Percentiles rank a stretch among this genome's conserved stretches.
Conservation (phyloP, 2,329 filamentous ascomycete species). For the Zymoseptoria crescenta region DNA sequence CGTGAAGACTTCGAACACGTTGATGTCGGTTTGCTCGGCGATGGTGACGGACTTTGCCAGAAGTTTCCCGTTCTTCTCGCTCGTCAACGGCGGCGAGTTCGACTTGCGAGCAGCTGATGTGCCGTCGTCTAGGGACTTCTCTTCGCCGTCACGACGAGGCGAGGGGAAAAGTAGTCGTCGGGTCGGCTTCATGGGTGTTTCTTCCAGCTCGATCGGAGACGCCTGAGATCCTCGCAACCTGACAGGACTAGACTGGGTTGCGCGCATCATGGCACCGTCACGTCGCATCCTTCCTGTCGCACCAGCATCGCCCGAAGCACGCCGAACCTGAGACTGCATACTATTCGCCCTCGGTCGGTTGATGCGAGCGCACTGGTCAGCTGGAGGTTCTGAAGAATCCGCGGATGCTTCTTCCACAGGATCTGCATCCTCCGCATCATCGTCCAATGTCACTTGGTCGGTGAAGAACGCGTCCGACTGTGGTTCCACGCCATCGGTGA, state of each 20-base stretch:
- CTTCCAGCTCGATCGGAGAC: slow-evolving; percentile 43
- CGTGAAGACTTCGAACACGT: slow-evolving; percentile 32
- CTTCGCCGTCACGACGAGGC: slow-evolving; percentile 56
- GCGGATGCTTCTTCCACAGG: not conserved
- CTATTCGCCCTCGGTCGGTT: slow-evolving; percentile 40
- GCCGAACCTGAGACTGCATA: slow-evolving; percentile 33
- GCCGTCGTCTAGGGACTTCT: slow-evolving; percentile 52
- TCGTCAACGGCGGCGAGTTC: not conserved
- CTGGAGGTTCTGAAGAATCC: not conserved
- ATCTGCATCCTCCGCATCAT: slow-evolving; percentile 5
- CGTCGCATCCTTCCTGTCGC: slow-evolving; percentile 19
- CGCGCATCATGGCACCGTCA: slow-evolving; percentile 40
- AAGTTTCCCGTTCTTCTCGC: not conserved
- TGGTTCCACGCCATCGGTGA: slow-evolving; percentile 25
- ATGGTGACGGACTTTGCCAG: slow-evolving; percentile 8
- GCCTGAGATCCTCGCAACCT: slow-evolving; percentile 42
- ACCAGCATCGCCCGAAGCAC: slow-evolving; percentile 23
- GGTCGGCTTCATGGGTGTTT: slow-evolving; percentile 53
- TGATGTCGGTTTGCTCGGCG: slow-evolving; percentile 14
- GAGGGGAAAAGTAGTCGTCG: slow-evolving; percentile 70
- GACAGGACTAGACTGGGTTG: slow-evolving; percentile 55
- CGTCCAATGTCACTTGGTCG: slow-evolving; percentile 22
- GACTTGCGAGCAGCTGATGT: slow-evolving; percentile 2
- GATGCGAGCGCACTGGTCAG: not conserved
- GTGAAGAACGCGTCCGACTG: slow-evolving; percentile 28